Base-by-base conservation (phyloP, 768 basidiomycete species). In the Nidula microcarpa region DNA sequence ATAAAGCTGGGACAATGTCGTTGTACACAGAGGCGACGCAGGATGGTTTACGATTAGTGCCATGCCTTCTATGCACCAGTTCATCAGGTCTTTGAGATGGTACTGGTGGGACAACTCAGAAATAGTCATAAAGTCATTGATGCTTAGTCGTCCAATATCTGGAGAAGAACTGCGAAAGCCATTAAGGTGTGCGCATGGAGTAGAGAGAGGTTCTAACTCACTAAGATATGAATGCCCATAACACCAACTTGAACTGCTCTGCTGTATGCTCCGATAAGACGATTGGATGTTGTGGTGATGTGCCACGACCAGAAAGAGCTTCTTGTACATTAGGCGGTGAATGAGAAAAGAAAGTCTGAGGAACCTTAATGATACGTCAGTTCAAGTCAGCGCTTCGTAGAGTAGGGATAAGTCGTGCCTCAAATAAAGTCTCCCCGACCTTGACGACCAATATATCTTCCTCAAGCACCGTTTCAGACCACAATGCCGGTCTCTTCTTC, bases 91-190 rank as follows among this genome's bases (percentile, higher is more conserved):
- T n/a, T 55, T 53, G 54, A 75, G 69, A 45, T 67, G 64, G 59
- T 75, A 78, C 56, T 65, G 66, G 64, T 67, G 64, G n/a, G 75
- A 65, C 17, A 74, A 65, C 55, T 73, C 68, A 30, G 73, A 69
- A 52, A 78, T 67, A 37, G 68, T 68, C 33, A 76, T 63, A 6
- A 78, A 59, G 18, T 67, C 63, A 49, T 65, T 62, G 17, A 78
- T 58, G 47, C 69, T 55, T 16, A 71, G 57, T 16, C 56, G 52
- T 37, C 51, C 50, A 8, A 57, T 60, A 50, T 56, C 64, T 53
- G 66, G 64, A 50, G 62, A 60, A 57, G 57, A 61, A 43, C 64
- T 74, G 56, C 5, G 59, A 55, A 39, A 53, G 50, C 1, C 45
- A 32, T 11, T 47, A 47, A 30, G 9, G 41, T n/a, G 16, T 33